phyloP scores from a whole-genome alignment of 352 stramenopile species.

The Globisporangium rhizosaccharum region DNA sequence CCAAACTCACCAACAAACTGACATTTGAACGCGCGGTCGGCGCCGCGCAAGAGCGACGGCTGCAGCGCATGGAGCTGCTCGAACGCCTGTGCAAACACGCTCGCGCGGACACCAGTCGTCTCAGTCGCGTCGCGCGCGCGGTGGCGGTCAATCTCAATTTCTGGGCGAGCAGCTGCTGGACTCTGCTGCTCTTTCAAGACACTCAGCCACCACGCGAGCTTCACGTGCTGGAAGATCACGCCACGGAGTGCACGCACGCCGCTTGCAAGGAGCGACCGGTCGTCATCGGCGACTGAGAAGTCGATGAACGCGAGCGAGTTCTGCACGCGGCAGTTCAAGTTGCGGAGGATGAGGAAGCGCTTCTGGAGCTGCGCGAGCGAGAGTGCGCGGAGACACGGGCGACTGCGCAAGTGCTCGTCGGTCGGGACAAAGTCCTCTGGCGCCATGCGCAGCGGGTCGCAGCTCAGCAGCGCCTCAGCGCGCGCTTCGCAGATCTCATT shows the following conservation, averaged over 20 bases:
- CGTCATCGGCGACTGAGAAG: slow-evolving; percentile 50
- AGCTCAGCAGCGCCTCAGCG: slow-evolving; percentile 67
- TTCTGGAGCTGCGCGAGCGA: slow-evolving; percentile 56
- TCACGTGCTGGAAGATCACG: slow-evolving; percentile 83
- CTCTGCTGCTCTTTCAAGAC: slow-evolving; percentile 85
- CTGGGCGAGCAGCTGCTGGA: slow-evolving; percentile 64
- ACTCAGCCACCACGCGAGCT: slow-evolving; percentile 85
- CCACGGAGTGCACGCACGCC: slow-evolving; percentile 57
- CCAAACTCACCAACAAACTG: slow-evolving; percentile 90
- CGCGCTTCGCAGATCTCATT: slow-evolving; percentile 81
- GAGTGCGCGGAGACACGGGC: slow-evolving; percentile 37
- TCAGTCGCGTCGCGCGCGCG: slow-evolving; percentile 64
- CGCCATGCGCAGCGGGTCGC: slow-evolving; percentile 78
- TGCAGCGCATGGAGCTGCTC: slow-evolving; percentile 81
- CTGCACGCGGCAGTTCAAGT: slow-evolving; percentile 85
- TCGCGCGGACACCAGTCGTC: slow-evolving; percentile 50
- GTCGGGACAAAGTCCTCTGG: slow-evolving; percentile 74
- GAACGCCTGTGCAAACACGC: slow-evolving; percentile 85
- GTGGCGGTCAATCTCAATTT: slow-evolving; percentile 85
- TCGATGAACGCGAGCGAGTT: slow-evolving; percentile 85
- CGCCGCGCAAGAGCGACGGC: slow-evolving; percentile 75
- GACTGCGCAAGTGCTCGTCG: slow-evolving; percentile 55
- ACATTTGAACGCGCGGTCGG: slow-evolving; percentile 88
- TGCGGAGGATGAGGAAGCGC: slow-evolving; percentile 81
- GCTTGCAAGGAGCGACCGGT: slow-evolving; percentile 54